Evolutionary conservation across 2,329 filamentous ascomycete species (phyloP).

Genomic region (Clarireedia homoeocarpa): DNA sequence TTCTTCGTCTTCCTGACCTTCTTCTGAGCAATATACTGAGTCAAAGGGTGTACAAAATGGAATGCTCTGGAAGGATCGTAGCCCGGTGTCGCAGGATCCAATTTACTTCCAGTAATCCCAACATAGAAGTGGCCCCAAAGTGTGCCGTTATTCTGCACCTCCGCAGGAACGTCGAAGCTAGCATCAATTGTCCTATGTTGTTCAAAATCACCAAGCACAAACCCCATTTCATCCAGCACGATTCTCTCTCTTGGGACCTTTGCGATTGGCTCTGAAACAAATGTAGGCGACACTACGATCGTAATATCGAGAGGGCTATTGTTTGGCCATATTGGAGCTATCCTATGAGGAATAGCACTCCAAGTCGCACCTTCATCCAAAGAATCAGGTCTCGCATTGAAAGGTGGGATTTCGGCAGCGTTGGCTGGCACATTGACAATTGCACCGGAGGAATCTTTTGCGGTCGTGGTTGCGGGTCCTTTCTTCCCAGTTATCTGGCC

Average conservation of each 20-base stretch:
- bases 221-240: constrained; percentile 73
- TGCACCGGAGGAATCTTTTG: constrained; percentile 45
- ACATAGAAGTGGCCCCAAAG: constrained; percentile 94
- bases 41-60: constrained; percentile 77
- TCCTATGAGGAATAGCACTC: constrained; percentile 56
- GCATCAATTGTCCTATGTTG: constrained; percentile 73
- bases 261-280: constrained; percentile 59
- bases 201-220: constrained; percentile 69
- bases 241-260: constrained; percentile 58
- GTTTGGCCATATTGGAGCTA: constrained; percentile 83
- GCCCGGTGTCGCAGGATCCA: constrained; percentile 65
- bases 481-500: constrained; percentile 44
- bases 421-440: constrained; percentile 46
- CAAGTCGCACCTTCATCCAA: constrained; percentile 56
- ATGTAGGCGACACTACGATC: constrained; percentile 74
- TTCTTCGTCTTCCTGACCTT: constrained; percentile 83
- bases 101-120: constrained; percentile 62
- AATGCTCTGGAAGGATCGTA: constrained; percentile 74
- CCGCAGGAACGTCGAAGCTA: constrained; percentile 65
- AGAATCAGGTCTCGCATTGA: constrained; percentile 52
- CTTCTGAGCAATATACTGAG: constrained; percentile 86
- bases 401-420: constrained; percentile 53
- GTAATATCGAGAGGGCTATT: constrained; percentile 74
- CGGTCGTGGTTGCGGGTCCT: constrained; percentile 34
- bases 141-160: constrained; percentile 85